phyloP scores from a whole-genome alignment of 2,329 filamentous ascomycete genomes.

The Cadophora sp. region DNA sequence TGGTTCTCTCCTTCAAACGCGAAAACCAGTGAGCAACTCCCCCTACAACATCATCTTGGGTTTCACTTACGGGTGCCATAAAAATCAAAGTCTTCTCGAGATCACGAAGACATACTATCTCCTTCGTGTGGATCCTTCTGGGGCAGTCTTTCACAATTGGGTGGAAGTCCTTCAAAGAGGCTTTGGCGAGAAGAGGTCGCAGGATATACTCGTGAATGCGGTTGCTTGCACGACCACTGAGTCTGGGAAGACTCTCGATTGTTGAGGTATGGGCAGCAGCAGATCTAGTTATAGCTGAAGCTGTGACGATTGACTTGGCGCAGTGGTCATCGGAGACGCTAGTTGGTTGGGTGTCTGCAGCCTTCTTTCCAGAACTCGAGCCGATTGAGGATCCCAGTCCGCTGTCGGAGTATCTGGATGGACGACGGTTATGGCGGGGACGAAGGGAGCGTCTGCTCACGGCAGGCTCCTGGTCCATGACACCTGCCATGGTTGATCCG shows the following conservation, averaged over 20 bases:
- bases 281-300: conserved; percentile 68
- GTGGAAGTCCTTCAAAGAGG: conserved; percentile 79
- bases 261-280: conserved; percentile 56
- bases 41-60: conserved; percentile 62
- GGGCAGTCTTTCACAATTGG: conserved; percentile 80
- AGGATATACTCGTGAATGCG: conserved; percentile 83
- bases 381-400: conserved; percentile 84
- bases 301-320: conserved; percentile 51
- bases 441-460: conserved; percentile 58
- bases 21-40: conserved; percentile 73
- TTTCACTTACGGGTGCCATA: conserved; percentile 88
- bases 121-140: conserved; percentile 78
- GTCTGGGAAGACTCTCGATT: conserved; percentile 59
- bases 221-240: conserved; percentile 74
- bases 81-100: conserved; percentile 93
- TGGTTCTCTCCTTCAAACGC: conserved; percentile 76
- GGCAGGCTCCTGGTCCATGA: conserved; percentile 53
- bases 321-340: conserved; percentile 47
- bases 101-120: conserved; percentile 90
- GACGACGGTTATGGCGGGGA: conserved; percentile 59
- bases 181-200: conserved; percentile 76
- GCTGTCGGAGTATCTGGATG: conserved; percentile 78
- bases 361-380: conserved; percentile 61
- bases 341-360: conserved; percentile 48
- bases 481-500: conserved; percentile 44